A percentile compares a stretch with the other conserved stretches of the same genome.
phyloP scores from a whole-genome alignment of 1,139 yeast species.

The Arxiozyma bovina region DNA sequence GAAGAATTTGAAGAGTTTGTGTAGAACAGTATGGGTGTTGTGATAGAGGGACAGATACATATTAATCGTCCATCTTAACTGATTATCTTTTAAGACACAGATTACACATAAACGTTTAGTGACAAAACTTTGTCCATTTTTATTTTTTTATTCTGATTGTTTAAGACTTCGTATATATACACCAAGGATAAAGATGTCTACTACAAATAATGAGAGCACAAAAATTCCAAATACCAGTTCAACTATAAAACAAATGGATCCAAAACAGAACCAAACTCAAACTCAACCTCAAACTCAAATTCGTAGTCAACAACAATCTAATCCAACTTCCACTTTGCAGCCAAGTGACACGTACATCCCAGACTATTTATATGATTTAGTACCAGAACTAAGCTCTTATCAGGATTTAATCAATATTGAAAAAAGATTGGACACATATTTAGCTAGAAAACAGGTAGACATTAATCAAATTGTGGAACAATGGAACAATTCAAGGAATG shows the following conservation, averaged over 20 bases:
- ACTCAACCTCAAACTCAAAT: background rate
- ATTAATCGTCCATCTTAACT: no score
- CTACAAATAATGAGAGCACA: background rate
- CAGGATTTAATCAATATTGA: conserved; percentile 70
- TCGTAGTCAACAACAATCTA: conserved; percentile 16
- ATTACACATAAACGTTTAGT: background rate
- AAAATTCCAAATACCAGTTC: background rate
- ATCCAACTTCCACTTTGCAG: conserved; percentile 24
- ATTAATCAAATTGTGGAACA: conserved; percentile 58
- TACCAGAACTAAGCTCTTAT: conserved; percentile 70
- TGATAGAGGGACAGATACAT: no score
- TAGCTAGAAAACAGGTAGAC: conserved; percentile 76
- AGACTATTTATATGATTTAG: conserved; percentile 45
- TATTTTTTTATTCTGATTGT: background rate
- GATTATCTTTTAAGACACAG: no score
- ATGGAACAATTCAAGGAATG: conserved; percentile 31
- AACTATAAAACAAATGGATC: background rate
- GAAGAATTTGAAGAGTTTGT: no score
- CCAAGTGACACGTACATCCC: conserved; percentile 73
- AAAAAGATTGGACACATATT: conserved; percentile 65
- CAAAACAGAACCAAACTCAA: background rate
- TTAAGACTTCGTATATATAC: background rate
- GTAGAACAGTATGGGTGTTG: no score
- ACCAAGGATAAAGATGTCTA: background rate
- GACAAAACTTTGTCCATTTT: background rate